Evolutionary conservation across 148 eudicot genomes (phyloP).

Genomic region (Selenicereus undatus): DNA sequence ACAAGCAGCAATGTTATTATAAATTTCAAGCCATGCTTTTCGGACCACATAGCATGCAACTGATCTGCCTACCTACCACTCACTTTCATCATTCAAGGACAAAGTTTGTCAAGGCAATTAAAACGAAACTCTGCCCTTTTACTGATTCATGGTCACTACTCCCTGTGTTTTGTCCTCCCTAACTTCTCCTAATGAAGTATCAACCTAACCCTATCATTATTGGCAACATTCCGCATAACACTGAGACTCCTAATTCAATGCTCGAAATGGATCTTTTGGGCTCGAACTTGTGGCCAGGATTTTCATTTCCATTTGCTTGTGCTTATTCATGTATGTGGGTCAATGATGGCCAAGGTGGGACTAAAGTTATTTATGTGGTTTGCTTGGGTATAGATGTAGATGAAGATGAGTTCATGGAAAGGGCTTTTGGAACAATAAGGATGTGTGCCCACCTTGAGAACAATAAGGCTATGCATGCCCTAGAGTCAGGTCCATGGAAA

Average conservation of each 20-base stretch:
- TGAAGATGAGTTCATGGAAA: constrained; percentile 4
- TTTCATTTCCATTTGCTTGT: not conserved
- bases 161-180: no score
- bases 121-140: not conserved
- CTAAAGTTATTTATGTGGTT: constrained; percentile 8
- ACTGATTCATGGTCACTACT: not conserved
- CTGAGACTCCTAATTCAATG: not conserved
- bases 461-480: not conserved
- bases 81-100: constrained; percentile 17
- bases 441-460: constrained; percentile 16
- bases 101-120: not conserved
- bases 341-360: constrained; percentile 8
- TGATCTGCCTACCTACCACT: constrained; percentile 16
- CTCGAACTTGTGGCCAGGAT: no score
- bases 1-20: not conserved
- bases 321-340: not conserved
- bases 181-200: no score
- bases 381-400: not conserved
- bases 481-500: not conserved
- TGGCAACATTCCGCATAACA: no score
- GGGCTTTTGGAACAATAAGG: constrained; percentile 5
- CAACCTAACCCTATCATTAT: no score
- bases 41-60: constrained; percentile 15
- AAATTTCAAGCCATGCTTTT: constrained; percentile 5
- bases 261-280: not conserved